Evolutionary conservation across 305 asterid species (phyloP).

Genomic region (Fraxinus sp.): DNA sequence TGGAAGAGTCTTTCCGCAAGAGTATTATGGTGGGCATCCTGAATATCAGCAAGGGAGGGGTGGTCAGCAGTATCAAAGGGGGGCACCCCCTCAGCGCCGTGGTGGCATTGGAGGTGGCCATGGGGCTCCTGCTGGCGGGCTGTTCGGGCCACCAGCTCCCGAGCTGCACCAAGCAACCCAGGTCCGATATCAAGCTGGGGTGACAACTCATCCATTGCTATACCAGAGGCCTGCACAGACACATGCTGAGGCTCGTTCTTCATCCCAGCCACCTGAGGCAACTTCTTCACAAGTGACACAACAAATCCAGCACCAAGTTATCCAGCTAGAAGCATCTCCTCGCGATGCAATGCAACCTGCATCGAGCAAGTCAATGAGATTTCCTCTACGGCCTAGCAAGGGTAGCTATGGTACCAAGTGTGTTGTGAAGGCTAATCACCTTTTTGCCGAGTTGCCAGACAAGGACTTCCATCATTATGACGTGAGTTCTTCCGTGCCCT

Average conservation of each 20-base stretch:
- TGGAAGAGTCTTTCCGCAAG: conserved; percentile 62
- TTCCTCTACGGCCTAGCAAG: conserved; percentile 84
- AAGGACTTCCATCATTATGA: conserved; percentile 95
- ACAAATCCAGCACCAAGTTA: conserved; percentile 44
- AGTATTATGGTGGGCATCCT: conserved; percentile 53
- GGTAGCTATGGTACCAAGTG: conserved; percentile 66
- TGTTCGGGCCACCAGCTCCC: conserved; percentile 73
- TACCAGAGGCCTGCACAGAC: conserved; percentile 42
- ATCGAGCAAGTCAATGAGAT: conserved; percentile 78
- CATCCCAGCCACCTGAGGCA: conserved; percentile 50
- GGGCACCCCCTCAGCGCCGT: conserved; percentile 45
- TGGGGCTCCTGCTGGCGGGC: conserved; percentile 69
- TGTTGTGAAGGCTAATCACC: conserved; percentile 86
- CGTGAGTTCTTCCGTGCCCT: conserved; percentile 41
- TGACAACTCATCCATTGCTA: conserved; percentile 38
- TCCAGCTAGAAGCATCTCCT: conserved; percentile 50
- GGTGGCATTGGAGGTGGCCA: conserved; percentile 62
- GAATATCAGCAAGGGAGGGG: conserved; percentile 60
- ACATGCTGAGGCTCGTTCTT: conserved; percentile 52
- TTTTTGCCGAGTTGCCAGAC: conserved; percentile 82
- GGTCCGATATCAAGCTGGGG: conserved; percentile 51
- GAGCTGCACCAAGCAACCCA: conserved; percentile 98
- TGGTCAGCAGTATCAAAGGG: conserved; percentile 62
- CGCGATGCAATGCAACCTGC: conserved; percentile 59
- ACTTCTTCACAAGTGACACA: conserved; percentile 32